Evolutionary conservation across 257 asterid species (phyloP), one percentile per base, ranked within the genome.

Genomic region (Penstemon davidsonii): DNA sequence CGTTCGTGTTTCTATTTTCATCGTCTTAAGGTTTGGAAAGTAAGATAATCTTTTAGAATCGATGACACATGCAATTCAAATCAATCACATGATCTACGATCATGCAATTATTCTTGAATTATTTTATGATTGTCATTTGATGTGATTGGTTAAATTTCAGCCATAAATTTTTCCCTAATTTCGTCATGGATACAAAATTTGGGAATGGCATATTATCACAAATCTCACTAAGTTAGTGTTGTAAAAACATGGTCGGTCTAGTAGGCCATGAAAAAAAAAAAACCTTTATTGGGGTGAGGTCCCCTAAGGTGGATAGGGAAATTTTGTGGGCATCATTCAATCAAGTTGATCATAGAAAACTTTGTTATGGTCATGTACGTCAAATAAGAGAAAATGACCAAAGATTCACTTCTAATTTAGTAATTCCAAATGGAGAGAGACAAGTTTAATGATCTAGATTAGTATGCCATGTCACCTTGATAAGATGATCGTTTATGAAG

Each of bases 311-410:
- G 54, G n/a, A 49, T 49, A 49, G n/a, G 54, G 13, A 67, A 56
- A 13, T 19, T 62, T 72, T 50, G 33, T 25, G n/a, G 63, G 53
- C 10, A 44, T 73, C 66, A 49, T 43, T 67, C 45, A 62, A 63
- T 50, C 66, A 69, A 75, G 38, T 58, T 75, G 59, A 65, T 59
- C 0, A 38, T 51, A 13, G 37, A 25, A 9, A 9, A 15, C 13
- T 6, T 45, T 7, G 25, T 50, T 69, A 54, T 25, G 60, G 42
- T 44, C 66, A 76, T 47, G 49, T 15, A 15, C 18, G 18, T 71
- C 12, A 36, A 62, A 46, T 49, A 36, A 38, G 67, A 52, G 82
- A 69, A 67, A 70, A 62, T 75, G 78, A 79, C 73, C 3, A 45
- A 62, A 57, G 75, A 79, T 79, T 66, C 75, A 62, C 75, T 60